Evolutionary conservation across 2,329 filamentous ascomycete species (phyloP), one percentile per base, ranked within the genome.

Genomic region (Xylaria multiplex): DNA sequence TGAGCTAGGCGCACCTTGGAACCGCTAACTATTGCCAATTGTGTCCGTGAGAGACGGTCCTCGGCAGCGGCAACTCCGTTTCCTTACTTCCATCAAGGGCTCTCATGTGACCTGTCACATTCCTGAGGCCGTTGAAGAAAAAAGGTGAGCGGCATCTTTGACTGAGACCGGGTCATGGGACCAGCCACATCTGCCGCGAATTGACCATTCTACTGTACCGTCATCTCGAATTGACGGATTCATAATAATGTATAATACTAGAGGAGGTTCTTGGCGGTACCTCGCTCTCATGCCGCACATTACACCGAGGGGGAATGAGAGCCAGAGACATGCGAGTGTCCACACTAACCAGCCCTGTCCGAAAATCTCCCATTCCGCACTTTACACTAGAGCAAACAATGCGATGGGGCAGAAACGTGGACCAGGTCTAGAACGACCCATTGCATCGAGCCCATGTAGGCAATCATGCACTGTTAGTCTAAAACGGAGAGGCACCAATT

Each of bases 401-500:
- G 52, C 22, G 14, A 59, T 46, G 59, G 45, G 42, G 57, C 48
- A 64, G 60, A 59, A 62, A 62, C 64, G 55, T 66, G 66, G 64
- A 46, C 43, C 27, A 48, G 66, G 64, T 64, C 66, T 69, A 69
- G 66, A 69, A 62, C 66, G 64, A 59, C 45, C 66, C 16, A 64
- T 64, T 61, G n/a, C 57, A 64, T 60, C 56, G 22, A 60, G 30
- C 59, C 64, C 61, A 62, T 64, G 64, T 59, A 67, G 53, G 60
- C 59, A 49, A 60, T 64, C 64, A 68, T 68, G 66, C 66, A 64
- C 40, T 66, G 55, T 64, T 69, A 69, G 66, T 67, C 58, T 64
- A 64, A 69, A 69, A 53, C 60, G 64, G 64, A 57, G 40, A 64
- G 50, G 50, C 61, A 32, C 53, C 59, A 59, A 61, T 53, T 62